Evolutionary conservation across 2,329 filamentous ascomycete genomes (phyloP).

Genomic region (Aspergillus uvarum): DNA sequence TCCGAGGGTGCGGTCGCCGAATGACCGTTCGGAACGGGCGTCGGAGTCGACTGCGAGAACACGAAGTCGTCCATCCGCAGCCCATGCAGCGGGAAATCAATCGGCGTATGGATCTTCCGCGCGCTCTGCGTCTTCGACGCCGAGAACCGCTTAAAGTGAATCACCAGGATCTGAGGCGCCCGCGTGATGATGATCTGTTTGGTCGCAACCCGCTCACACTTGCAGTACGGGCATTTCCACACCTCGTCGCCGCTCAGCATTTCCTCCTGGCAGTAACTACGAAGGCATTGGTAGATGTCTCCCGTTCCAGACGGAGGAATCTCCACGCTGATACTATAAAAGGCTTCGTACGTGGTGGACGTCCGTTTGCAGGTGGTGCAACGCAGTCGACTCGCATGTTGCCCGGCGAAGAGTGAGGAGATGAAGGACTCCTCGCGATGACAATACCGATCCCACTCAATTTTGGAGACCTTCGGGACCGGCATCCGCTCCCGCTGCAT

Average conservation of each 20-base stretch:
- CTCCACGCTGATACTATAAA: slow-evolving; percentile 69
- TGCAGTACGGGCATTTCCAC: slow-evolving; percentile 75
- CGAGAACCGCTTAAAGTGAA: slow-evolving; percentile 72
- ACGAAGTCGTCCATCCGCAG: slow-evolving; percentile 64
- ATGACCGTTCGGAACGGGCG: slow-evolving; percentile 18
- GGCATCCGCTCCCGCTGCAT: slow-evolving; percentile 60
- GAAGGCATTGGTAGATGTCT: slow-evolving; percentile 67
- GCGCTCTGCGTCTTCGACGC: slow-evolving; percentile 57
- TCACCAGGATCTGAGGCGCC: slow-evolving; percentile 73
- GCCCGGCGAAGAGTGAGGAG: slow-evolving; percentile 74
- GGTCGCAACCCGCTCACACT: slow-evolving; percentile 63
- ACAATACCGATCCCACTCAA: slow-evolving; percentile 72
- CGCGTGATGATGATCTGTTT: slow-evolving; percentile 74
- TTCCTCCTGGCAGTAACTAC: slow-evolving; percentile 68
- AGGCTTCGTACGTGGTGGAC: slow-evolving; percentile 66
- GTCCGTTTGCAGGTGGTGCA: slow-evolving; percentile 63
- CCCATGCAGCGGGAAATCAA: slow-evolving; percentile 74
- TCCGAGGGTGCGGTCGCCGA: slow-evolving; percentile 55
- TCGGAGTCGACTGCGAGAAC: slow-evolving; percentile 48
- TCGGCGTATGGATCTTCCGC: slow-evolving; percentile 67
- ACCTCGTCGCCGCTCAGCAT: slow-evolving; percentile 65
- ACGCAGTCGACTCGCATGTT: slow-evolving; percentile 61
- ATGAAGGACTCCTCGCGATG: slow-evolving; percentile 73
- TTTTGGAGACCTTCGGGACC: slow-evolving; percentile 63
- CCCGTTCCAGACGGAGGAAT: slow-evolving; percentile 62